phyloP scores from a whole-genome alignment of 2,329 filamentous ascomycete species.

The Monascus ruber region DNA sequence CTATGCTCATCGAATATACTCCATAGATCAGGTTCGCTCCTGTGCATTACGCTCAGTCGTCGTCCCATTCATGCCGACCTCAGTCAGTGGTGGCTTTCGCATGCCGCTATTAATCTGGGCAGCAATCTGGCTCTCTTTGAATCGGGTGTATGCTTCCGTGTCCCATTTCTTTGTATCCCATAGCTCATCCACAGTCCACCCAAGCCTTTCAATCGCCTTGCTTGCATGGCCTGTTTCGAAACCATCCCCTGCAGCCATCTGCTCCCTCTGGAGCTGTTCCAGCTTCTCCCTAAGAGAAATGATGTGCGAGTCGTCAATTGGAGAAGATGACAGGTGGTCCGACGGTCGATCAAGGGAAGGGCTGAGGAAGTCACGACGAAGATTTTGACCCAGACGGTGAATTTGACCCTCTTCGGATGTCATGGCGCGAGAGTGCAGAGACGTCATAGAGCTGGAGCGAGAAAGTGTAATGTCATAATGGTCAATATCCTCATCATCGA shows the following conservation, averaged over 20 bases:
- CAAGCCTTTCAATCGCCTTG: conserved; percentile 31
- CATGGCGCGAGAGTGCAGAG: conserved; percentile 52
- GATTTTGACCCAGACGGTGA: conserved; percentile 55
- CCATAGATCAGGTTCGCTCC: too few species aligned
- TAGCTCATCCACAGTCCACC: conserved; percentile 35
- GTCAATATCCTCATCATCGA: conserved; percentile 32
- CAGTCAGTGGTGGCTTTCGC: conserved; percentile 7
- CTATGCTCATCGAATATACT: too few species aligned
- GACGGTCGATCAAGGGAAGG: conserved; percentile 32
- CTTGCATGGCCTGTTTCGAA: conserved; percentile 29
- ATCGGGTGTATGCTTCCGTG: conserved; percentile 32
- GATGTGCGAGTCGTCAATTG: conserved; percentile 33
- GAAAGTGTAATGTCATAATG: conserved; percentile 39
- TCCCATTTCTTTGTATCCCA: conserved; percentile 32
- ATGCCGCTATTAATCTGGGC: conserved; percentile 34
- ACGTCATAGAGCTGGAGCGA: conserved; percentile 55
- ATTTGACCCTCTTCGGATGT: conserved; percentile 59
- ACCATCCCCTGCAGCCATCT: conserved; percentile 22
- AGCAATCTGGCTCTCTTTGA: conserved; percentile 35
- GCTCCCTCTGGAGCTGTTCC: conserved; percentile 31
- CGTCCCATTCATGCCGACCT: too few species aligned
- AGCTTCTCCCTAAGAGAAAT: conserved; percentile 33
- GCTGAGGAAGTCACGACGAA: conserved; percentile 52
- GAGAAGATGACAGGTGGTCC: conserved; percentile 21
- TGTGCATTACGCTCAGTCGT: too few species aligned